Evolutionary conservation across 257 asterid species (phyloP).

Genomic region (Solanum ossicruentum): DNA sequence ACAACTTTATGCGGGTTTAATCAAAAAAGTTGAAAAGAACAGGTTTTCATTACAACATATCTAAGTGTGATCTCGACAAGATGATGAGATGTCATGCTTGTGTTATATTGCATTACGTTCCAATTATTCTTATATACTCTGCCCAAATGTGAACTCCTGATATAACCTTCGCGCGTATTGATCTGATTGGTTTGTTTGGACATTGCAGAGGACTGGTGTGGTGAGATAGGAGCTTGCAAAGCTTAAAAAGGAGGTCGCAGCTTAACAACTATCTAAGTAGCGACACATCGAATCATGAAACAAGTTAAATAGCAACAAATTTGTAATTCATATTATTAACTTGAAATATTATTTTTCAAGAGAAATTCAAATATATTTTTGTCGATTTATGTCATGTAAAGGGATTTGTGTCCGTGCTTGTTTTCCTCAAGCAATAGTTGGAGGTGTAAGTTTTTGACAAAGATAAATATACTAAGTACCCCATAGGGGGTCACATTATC

Average conservation of each 20-base stretch:
- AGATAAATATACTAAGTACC: too few species aligned
- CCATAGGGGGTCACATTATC: too few species aligned
- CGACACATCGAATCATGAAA: not conserved
- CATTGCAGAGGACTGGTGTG: slow-evolving; percentile 46
- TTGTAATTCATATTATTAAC: too few species aligned
- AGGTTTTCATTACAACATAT: not conserved
- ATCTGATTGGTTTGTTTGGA: not conserved
- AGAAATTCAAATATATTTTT: too few species aligned
- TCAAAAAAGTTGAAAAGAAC: not conserved
- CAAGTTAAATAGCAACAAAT: too few species aligned
- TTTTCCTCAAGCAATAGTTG: too few species aligned
- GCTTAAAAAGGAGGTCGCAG: slow-evolving; percentile 36
- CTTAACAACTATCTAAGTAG: slow-evolving; percentile 11
- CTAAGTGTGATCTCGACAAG: not conserved
- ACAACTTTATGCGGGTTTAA: not conserved
- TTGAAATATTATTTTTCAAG: too few species aligned
- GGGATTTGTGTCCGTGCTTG: too few species aligned
- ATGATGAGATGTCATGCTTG: too few species aligned
- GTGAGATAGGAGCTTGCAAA: slow-evolving; percentile 56
- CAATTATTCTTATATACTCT: not conserved
- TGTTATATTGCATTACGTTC: not conserved
- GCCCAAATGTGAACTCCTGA: not conserved
- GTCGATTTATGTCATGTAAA: too few species aligned
- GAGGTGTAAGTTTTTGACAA: too few species aligned
- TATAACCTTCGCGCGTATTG: not conserved